Percentiles rank a stretch among this genome's conserved stretches.
Conservation (phyloP, 805 yeast species). For the Candida anglica region DNA sequence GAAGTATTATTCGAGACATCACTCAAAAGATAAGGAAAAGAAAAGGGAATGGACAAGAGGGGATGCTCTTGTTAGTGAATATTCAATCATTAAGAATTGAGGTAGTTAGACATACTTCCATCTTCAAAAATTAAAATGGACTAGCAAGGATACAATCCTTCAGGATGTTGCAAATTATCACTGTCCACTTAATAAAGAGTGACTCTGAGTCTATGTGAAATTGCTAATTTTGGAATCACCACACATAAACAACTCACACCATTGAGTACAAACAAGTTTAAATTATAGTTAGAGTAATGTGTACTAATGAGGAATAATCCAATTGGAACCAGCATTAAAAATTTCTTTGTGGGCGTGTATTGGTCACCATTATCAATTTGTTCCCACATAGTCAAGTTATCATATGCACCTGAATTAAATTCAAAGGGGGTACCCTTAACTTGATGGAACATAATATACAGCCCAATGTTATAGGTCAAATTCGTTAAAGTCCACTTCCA, state of each 20-base stretch:
- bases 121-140: too few relatives aligned
- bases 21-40: too few relatives aligned
- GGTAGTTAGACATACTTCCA: too few relatives aligned
- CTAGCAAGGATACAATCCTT: too few relatives aligned
- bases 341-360: conserved; percentile 94
- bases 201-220: conserved; percentile 74
- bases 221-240: conserved; percentile 88
- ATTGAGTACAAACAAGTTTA: conserved; percentile 74
- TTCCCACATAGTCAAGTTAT: conserved; percentile 97
- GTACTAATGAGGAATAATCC: conserved; percentile 80
- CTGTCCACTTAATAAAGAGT: conserved; percentile 30
- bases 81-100: too few relatives aligned
- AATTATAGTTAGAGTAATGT: conserved; percentile 84
- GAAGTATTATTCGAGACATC: too few relatives aligned
- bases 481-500: conserved; percentile 94
- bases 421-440: conserved; percentile 98
- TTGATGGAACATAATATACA: conserved; percentile 93
- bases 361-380: conserved; percentile 95
- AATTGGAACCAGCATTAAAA: conserved; percentile 89
- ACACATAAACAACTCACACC: conserved; percentile 79
- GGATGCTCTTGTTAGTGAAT: too few relatives aligned
- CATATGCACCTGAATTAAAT: conserved; percentile 94
- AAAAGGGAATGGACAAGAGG: too few relatives aligned
- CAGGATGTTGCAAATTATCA: too few relatives aligned
- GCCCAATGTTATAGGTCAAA: conserved; percentile 82